Base-by-base conservation (phyloP, 768 basidiomycete species). In the Collybiopsis luxurians region DNA sequence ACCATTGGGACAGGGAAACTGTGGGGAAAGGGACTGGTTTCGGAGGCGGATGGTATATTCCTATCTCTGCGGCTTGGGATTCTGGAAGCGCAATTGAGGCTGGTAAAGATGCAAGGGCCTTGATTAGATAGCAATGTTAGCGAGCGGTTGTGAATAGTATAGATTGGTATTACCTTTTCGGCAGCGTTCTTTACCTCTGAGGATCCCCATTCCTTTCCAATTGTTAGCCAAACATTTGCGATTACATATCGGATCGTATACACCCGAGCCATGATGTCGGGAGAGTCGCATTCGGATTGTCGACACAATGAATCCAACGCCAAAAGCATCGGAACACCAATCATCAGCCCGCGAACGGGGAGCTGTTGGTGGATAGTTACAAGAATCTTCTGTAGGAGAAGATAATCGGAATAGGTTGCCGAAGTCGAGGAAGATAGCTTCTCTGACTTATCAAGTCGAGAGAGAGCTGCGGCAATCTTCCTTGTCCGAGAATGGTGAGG, bases 261-360 rank as follows among this genome's bases (percentile, higher is more conserved):
- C 24, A 76, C 72, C 58, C 84, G 82, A 60, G 74, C 74, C 21
- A 71, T 65, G 26, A 66, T 67, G n/a, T 69, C 68, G 44, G 65
- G 53, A 58, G 81, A 75, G 30, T 73, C 69, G 11, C 66, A 64
- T 17, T 76, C 73, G n/a, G 75, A 74, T 26, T 75, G 62, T 31
- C 75, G 75, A 3, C 81, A 72, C 10, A 81, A 81, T 6, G 64
- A 69, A 55, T 90, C 83, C 49, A 96, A 69, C 1, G 90, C 85
- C n/a, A 92, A 66, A 26, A 97, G 70, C 91, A 97, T 94, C 4
- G 95, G 94, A 31, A 92, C 71, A 21, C 92, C 90, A 2, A 85
- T 84, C 17, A 94, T 71, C 39, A 96, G 63, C 2, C 85, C 89
- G 40, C 87, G 83, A 26, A 87, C 72, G 1, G 95, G 93, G n/a